Base-by-base conservation (phyloP, 1,284 basidiomycete genomes). In the Cutaneotrichosporon cyanovorans region DNA sequence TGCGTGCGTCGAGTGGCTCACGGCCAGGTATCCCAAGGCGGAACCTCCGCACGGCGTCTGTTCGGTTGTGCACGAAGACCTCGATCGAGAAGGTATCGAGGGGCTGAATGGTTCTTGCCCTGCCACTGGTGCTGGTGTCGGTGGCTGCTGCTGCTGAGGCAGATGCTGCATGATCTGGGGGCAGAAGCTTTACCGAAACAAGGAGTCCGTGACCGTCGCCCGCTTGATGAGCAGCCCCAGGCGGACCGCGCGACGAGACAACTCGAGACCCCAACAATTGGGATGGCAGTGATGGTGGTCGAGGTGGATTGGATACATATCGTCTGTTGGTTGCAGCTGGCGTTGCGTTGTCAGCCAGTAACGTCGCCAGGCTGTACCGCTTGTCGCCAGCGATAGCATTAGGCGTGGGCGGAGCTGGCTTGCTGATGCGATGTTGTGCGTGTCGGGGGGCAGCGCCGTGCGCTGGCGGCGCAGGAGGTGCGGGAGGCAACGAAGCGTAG, bases 51-150 rank as follows among this genome's bases (percentile, higher is more conserved):
- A 82, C 81, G 75, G 82, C 80, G 40, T 80, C 75, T n/a, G 81
- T 83, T 65, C 83, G 82, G 62, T 91, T 92, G 63, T 85, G 87
- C 41, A 91, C 85, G 60, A 91, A 91, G 5, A 91, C 83, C 58
- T 92, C 87, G 54, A 91, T 68, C 34, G 80, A 82, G 66, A 92
- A 92, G 40, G 78, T 76, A 55, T 87, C 81, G 30, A 85, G 73
- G 4, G 84, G 81, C 52, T 78, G 80, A 57, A 90, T 81, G 2
- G 71, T 75, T 9, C 34, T n/a, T 2, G 20, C 56, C 37, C 37
- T 7, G 22, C 28, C 38, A 15, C 9, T 34, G 9, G 32, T 34
- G n/a, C n/a, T 15, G 32, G 6, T n/a, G 6, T 15, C 32, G 6
- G 7, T 16, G 7, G 14, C 32, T 7, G 7, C 25, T 3, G 23